phyloP scores from a whole-genome alignment of 2,329 filamentous ascomycete species.

The Fusarium pseudonygamai region DNA sequence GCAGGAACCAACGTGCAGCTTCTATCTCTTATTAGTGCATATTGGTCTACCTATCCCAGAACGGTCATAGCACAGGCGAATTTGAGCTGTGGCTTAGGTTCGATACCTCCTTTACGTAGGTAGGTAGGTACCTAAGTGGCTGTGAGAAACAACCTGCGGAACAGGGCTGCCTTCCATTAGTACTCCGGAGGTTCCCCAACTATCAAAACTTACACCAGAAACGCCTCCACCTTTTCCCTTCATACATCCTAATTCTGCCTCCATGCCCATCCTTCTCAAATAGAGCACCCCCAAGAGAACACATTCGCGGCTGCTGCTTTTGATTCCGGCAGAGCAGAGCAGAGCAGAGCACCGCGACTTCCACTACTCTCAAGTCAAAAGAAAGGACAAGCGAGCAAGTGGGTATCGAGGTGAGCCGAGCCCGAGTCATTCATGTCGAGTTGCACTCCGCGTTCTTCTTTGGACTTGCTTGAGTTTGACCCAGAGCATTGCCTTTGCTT shows the following conservation, averaged over 20 bases:
- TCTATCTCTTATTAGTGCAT: constrained; percentile 16
- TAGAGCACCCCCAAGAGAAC: constrained; percentile 20
- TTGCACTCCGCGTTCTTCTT: constrained; percentile 41
- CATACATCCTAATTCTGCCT: constrained; percentile 10
- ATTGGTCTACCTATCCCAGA: constrained; percentile 4
- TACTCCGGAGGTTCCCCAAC: constrained; percentile 25
- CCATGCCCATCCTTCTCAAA: constrained; percentile 8
- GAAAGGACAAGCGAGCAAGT: constrained; percentile 35
- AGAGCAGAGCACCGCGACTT: constrained; percentile 16
- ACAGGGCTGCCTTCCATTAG: constrained; percentile 22
- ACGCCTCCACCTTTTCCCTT: constrained; percentile 18
- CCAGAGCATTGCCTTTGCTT: constrained; percentile 11
- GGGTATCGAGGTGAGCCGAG: constrained; percentile 46
- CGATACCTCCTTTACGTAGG: not conserved
- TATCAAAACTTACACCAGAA: constrained; percentile 29
- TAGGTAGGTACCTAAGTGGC: not conserved
- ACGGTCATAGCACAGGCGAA: not conserved
- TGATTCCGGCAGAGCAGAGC: constrained; percentile 18
- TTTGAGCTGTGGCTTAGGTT: constrained; percentile 26
- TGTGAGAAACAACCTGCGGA: not conserved
- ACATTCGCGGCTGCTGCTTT: constrained; percentile 21
- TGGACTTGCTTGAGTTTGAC: constrained; percentile 22
- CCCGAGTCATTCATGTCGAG: constrained; percentile 46
- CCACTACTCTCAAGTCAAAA: constrained; percentile 21
- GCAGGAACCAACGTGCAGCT: constrained; percentile 15